Conservation (phyloP, 1,284 basidiomycete species). For the Meira nashicola region DNA sequence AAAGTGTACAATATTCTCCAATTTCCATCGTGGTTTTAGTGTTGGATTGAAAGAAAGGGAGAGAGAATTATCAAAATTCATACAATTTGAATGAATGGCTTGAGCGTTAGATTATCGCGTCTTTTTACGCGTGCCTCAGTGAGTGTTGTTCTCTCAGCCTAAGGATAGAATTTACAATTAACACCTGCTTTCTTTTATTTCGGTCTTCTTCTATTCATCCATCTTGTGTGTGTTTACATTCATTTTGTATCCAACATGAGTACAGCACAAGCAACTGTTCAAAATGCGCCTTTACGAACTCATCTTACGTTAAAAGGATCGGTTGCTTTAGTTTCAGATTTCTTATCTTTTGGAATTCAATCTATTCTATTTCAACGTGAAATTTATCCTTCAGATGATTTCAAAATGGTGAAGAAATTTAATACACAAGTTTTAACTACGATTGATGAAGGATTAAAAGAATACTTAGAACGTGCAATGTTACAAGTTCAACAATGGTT, state of each 20-base stretch:
- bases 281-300: slow-evolving; percentile 36
- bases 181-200: too few species aligned
- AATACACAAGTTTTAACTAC: slow-evolving; percentile 92
- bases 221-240: too few species aligned
- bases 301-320: slow-evolving; percentile 81
- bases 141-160: too few species aligned
- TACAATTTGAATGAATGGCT: too few species aligned
- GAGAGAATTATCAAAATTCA: too few species aligned
- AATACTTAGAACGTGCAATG: slow-evolving; percentile 86
- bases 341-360: slow-evolving; percentile 89
- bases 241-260: not conserved
- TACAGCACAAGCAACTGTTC: slow-evolving; percentile 29
- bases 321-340: slow-evolving; percentile 90
- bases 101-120: too few species aligned
- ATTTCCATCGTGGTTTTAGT: slow-evolving; percentile 25
- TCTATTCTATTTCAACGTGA: slow-evolving; percentile 88
- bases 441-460: slow-evolving; percentile 83
- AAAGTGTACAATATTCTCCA: slow-evolving; percentile 31
- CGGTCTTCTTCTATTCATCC: too few species aligned
- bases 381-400: slow-evolving; percentile 96
- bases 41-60: too few species aligned
- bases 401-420: slow-evolving; percentile 75
- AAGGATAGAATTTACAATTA: too few species aligned
- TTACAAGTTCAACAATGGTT: slow-evolving; percentile 74
- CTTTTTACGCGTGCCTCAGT: too few species aligned